A percentile compares a stretch with the other conserved stretches of the same genome.
phyloP scores from a whole-genome alignment of 768 basidiomycete genomes.

The Amanita rubescens region DNA sequence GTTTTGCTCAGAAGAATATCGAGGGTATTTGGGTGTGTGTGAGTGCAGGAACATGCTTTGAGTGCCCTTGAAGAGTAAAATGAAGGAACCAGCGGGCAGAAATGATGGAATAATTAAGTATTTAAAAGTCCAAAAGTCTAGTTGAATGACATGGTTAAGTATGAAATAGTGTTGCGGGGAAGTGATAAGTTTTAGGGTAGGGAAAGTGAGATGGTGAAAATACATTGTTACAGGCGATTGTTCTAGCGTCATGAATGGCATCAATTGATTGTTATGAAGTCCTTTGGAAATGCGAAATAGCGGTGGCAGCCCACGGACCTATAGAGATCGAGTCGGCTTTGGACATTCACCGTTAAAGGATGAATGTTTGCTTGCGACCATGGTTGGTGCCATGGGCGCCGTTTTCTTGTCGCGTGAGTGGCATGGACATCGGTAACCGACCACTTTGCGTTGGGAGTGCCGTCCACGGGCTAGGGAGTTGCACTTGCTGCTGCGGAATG shows the following conservation, averaged over 20 bases:
- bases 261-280: background rate
- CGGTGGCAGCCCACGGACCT: background rate
- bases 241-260: background rate
- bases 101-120: background rate
- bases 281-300: background rate
- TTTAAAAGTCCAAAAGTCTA: conserved; percentile 1
- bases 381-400: background rate
- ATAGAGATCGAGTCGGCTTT: background rate
- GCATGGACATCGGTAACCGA: conserved; percentile 20
- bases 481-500: conserved; percentile 19
- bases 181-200: background rate
- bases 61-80: background rate
- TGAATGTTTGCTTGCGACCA: background rate
- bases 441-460: conserved; percentile 31
- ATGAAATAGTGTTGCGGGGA: background rate
- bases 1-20: background rate
- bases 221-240: background rate
- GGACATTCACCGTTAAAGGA: background rate
- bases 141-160: background rate
- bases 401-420: conserved; percentile 8
- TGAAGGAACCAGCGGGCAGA: background rate
- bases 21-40: background rate
- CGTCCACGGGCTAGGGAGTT: conserved; percentile 35
- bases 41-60: background rate
- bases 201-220: background rate